Evolutionary conservation across 352 stramenopile species (phyloP), one percentile per base, ranked within the genome.

Genomic region (Phytophthora ohioensis): DNA sequence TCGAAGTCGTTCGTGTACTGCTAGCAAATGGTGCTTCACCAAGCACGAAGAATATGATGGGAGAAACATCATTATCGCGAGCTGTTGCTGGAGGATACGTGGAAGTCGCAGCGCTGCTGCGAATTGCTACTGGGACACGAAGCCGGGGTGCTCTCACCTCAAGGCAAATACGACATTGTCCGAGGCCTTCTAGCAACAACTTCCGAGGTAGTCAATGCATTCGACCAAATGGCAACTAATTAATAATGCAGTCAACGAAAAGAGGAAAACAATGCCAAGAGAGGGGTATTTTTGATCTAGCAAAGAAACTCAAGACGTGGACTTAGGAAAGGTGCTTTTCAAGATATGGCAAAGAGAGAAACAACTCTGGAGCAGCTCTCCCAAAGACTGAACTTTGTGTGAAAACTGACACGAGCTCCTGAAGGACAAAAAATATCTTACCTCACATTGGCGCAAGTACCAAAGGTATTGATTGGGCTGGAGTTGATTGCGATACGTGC

Each of bases 21-120:
- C 55, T 78, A 13, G 52, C 47, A 8, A 64, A 45, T 66, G 59
- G 64, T n/a, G 59, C 70, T 11, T 61, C 46, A 13, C 51, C 70
- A 35, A 43, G 17, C 0, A 59, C 17, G 1, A 64, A 66, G 17
- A 78, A 71, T 32, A 47, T 36, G 17, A 64, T 67, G 58, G 65
- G 70, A 11, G 65, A 78, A n/a, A 78, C 65, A 10, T 48, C 65
- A 27, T 56, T 78, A 7, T 75, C 65, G 4, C 55, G 65, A 5
- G 65, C 70, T 15, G 55, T 74, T 21, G 64, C 59, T 61, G 70
- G 66, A 59, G 51, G 70, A 0, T 52, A 75, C 34, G 59, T 64
- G n/a, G 60, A 78, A 63, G 45, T 73, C 42, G 66, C 65, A 41
- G 65, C 70, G 6, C 7, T 77, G 35, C 35, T 77, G 21, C 54